Base-by-base conservation (phyloP, 2,329 filamentous ascomycete genomes). In the Tolypocladium paradoxum region DNA sequence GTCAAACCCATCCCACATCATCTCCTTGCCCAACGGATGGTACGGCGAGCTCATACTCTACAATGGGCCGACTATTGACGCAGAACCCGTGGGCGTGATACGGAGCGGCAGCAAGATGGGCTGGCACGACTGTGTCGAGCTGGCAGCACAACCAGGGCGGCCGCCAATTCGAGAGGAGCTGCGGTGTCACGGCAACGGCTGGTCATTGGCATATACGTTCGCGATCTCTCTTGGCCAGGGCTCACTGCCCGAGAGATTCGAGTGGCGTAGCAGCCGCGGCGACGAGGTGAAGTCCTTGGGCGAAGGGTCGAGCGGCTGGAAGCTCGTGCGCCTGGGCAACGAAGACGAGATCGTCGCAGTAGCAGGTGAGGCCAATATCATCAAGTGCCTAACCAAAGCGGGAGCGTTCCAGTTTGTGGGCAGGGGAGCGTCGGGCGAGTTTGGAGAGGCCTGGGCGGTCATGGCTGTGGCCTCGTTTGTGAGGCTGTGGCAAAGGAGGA, bases 341-440 rank as follows among this genome's bases (percentile, higher is more conserved):
- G 62, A 65, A 18, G 70, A 63, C 38, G 73, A 76, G 62, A 65
- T 76, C 18, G 73, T 76, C 14, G 73, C 73, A 0, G 66, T 67
- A 4, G 74, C 66, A 62, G 61, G 53, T n/a, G 48, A 50, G 11
- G 52, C 54, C 43, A 53, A 36, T 31, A 12, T 55, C 24, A 46
- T 27, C 31, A 52, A 33, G 20, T 43, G 33, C 8, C n/a, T 66
- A 36, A 61, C 50, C 48, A 62, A 65, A 58, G 68, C 65, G 56
- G 54, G 65, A 37, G 64, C 62, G 18, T 75, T 76, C 56, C 55
- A 59, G 18, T 76, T 74, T 57, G 53, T 71, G 6, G 72, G 73
- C 7, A 67, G 62, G 0, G 73, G 72, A 1, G 60, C 61, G 12
- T 63, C 63, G 8, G 72, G 73, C 0, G 56, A 62, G 20, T 61